Evolutionary conservation across 805 yeast genomes (phyloP), one percentile per base, ranked within the genome.

Genomic region (Ogataea nonfermentans): DNA sequence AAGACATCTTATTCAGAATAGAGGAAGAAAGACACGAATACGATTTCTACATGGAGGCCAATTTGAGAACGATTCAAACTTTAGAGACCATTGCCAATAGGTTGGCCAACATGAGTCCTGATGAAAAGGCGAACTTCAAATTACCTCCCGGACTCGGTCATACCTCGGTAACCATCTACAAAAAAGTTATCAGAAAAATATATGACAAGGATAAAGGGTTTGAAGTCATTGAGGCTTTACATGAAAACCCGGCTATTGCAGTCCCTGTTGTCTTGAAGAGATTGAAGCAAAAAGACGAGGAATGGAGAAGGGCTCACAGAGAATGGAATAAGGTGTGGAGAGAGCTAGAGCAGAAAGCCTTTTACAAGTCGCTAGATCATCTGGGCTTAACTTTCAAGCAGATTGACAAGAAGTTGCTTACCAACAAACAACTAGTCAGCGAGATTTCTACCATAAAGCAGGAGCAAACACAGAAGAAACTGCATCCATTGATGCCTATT

Each of bases 291-390:
- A 93, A 93, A 65, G 98, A 93, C 60, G 98, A 93, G 64, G 99
- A 93, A 65, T 93, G 99, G 99, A 85, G 88, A 63, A 78, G 96
- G 47, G 90, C 96, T 2, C 99, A 91, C 56, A 79, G 98, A 54
- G 98, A 93, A 61, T 93, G 99, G 98, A 91, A 91, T 65, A 91
- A 91, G 60, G 95, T 89, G 10, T 93, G 99, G 99, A 80, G 99
- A 58, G 98, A 91, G 65, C 80, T 95, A 66, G 99, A 93, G 63
- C 96, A 90, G 57, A 90, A 88, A 55, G 95, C 89, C 0, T 90
- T 85, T 61, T 87, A 80, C 69, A 93, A 93, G 63, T 86, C 96
- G 2, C 71, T 93, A 49, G 99, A 93, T 61, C 99, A 93, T 61
- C 69, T 91, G 47, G 99, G 99, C 1, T 73, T 93, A 53, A 90